These are phyloP conservation scores for Pueraria montana DNA, from an alignment of 306 rosid species.

Conservation along the genomic window DNA sequence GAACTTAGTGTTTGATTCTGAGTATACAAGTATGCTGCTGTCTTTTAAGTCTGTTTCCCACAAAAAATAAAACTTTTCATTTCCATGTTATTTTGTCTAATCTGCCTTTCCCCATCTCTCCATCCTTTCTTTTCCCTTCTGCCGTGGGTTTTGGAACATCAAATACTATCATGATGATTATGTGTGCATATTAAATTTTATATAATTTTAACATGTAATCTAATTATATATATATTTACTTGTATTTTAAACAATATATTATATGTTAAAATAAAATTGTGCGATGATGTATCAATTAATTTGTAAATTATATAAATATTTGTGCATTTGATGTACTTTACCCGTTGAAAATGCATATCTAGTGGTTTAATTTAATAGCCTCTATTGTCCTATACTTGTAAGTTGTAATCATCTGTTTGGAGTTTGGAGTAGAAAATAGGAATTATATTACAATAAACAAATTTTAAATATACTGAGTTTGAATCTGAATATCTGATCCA, in stretches of 20 bases:
- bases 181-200: not conserved
- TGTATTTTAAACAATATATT: not conserved
- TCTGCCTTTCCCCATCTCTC: not conserved
- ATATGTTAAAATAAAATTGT: not conserved
- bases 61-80: not conserved
- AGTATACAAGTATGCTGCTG: not conserved
- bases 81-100: constrained; percentile 13
- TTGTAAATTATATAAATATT: not conserved
- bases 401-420: not conserved
- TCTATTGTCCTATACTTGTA: not conserved
- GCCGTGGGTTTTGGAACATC: not conserved
- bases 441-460: not conserved
- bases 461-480: not conserved
- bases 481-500: not conserved
- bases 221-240: not conserved
- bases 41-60: not conserved
- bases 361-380: not conserved
- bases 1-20: not conserved
- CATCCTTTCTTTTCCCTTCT: not conserved
- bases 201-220: not conserved
- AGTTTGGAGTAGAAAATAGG: not conserved
- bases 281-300: not conserved
- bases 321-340: not conserved
- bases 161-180: not conserved
- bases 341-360: not conserved